These are phyloP conservation scores for Fusarium praegraminearum DNA, from an alignment of 2,329 filamentous ascomycete genomes.

Conservation along the genomic window DNA sequence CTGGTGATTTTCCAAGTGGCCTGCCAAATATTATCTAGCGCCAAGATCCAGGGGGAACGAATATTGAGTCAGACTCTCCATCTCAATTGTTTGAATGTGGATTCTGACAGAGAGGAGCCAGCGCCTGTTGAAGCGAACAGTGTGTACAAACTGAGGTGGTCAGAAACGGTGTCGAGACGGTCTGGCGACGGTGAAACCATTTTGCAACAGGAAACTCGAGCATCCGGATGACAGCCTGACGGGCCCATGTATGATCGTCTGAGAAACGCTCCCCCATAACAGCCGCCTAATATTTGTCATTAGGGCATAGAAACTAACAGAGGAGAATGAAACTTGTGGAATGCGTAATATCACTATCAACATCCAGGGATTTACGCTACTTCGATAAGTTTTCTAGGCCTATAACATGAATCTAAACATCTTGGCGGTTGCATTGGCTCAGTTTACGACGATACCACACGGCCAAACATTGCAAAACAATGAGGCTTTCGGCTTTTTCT, in stretches of 20 bases:
- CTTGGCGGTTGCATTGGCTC: constrained; percentile 14
- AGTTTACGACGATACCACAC: constrained; percentile 16
- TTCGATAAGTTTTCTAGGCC: constrained; percentile 17
- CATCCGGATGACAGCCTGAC: constrained; percentile 26
- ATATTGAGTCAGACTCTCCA: constrained; percentile 17
- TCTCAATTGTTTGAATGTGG: constrained; percentile 4
- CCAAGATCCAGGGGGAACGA: constrained; percentile 2
- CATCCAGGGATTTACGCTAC: constrained; percentile 1
- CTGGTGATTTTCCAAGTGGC: constrained; percentile 6
- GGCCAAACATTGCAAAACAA: constrained; percentile 5
- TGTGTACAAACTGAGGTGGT: constrained; percentile 3
- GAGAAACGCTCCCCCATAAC: constrained; percentile 30
- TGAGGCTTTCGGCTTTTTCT: constrained; percentile 1
- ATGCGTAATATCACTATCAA: not conserved
- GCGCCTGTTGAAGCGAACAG: constrained; percentile 29
- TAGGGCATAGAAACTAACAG: constrained; percentile 3
- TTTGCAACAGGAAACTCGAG: constrained; percentile 38
- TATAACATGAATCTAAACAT: constrained; percentile 26
- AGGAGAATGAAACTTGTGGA: constrained; percentile 26
- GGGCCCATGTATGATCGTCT: constrained; percentile 40
- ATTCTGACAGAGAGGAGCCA: not conserved
- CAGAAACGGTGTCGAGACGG: constrained; percentile 33
- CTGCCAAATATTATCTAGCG: constrained; percentile 21
- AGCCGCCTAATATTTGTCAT: constrained; percentile 2
- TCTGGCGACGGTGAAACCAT: constrained; percentile 38